These are phyloP conservation scores for Starmera amethionina DNA, from an alignment of 805 yeast genomes.

Conservation along the genomic window DNA sequence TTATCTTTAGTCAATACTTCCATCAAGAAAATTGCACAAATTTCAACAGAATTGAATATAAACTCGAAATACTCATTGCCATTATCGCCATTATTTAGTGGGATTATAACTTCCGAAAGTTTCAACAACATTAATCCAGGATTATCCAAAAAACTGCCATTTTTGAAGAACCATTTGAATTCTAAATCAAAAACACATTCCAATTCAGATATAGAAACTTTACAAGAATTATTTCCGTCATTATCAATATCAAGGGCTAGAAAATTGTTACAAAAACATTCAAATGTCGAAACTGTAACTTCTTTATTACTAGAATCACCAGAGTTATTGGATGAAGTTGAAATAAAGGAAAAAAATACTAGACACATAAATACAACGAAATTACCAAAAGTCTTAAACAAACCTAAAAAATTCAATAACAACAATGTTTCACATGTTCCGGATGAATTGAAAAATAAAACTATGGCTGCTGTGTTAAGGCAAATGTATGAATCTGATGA, in stretches of 20 bases:
- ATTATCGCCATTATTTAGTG: slow-evolving; percentile 44
- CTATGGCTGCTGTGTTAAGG: slow-evolving; percentile 49
- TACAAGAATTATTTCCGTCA: slow-evolving; percentile 59
- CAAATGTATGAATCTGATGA: slow-evolving; percentile 67
- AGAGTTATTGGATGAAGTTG: slow-evolving; percentile 22
- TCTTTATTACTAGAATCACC: slow-evolving; percentile 58
- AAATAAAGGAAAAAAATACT: slow-evolving; percentile 17
- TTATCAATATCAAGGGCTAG: slow-evolving; percentile 36
- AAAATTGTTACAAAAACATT: slow-evolving; percentile 37
- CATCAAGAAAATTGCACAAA: slow-evolving; percentile 16
- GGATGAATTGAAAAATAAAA: slow-evolving; percentile 44
- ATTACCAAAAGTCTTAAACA: slow-evolving; percentile 6
- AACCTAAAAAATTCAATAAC: slow-evolving; percentile 2
- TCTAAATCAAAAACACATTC: slow-evolving; percentile 4
- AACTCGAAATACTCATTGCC: slow-evolving; percentile 31
- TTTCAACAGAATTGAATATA: slow-evolving; percentile 36
- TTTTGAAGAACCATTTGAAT: slow-evolving; percentile 20
- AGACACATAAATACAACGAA: background rate
- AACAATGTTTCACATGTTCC: slow-evolving; percentile 23
- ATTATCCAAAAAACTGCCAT: slow-evolving; percentile 39
- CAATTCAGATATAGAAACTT: slow-evolving; percentile 28
- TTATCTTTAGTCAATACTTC: slow-evolving; percentile 31
- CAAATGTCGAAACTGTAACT: slow-evolving; percentile 48
- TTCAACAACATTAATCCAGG: slow-evolving; percentile 41
- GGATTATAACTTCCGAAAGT: slow-evolving; percentile 38